Conservation (phyloP, 2,329 filamentous ascomycete species). For the Pestalotiopsis fici region DNA sequence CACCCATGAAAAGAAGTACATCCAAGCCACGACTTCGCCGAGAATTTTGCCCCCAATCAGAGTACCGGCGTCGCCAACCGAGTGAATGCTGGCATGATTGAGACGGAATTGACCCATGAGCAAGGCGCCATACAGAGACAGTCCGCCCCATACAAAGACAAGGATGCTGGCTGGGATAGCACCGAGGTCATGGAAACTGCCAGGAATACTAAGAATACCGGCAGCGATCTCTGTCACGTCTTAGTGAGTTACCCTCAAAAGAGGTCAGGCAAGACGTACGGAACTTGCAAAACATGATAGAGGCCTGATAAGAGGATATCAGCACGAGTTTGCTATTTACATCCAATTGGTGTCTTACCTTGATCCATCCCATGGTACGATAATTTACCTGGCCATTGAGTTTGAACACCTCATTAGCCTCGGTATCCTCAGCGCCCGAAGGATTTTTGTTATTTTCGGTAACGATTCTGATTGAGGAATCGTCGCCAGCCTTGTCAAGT, state of each 20-base stretch:
- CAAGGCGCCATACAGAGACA: background rate
- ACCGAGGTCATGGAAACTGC: background rate
- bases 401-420: background rate
- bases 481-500: background rate
- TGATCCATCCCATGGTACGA: background rate
- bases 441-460: background rate
- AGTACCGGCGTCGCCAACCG: background rate
- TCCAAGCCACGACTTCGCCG: background rate
- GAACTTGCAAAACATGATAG: background rate
- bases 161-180: background rate
- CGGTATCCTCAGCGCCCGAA: background rate
- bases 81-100: background rate
- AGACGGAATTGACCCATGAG: background rate
- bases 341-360: background rate
- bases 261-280: background rate
- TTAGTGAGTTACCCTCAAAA: background rate
- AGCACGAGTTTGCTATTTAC: background rate
- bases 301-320: background rate
- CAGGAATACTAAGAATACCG: background rate
- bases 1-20: background rate
- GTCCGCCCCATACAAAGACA: background rate
- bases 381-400: background rate
- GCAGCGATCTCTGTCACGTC: background rate
- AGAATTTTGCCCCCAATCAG: background rate
- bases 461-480: background rate